Percentiles rank a stretch among this genome's conserved stretches.
Evolutionary conservation across 1,284 basidiomycete species (phyloP).

Genomic region (Kwoniella shivajii): DNA sequence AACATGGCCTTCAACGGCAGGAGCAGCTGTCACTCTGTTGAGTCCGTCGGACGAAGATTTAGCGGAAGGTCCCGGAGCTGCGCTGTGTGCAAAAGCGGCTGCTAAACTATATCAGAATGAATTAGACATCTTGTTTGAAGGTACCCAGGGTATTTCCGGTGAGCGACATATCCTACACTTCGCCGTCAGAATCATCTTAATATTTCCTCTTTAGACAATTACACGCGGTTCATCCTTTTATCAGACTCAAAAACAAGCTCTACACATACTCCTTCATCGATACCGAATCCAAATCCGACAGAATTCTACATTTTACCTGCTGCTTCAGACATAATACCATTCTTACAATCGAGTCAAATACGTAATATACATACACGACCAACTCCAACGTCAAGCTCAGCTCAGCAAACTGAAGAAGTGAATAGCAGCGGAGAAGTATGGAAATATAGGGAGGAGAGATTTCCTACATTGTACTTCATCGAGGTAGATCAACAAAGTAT

Average conservation of each 20-base stretch:
- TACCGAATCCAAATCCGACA: neutral
- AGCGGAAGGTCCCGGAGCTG: conserved; percentile 34
- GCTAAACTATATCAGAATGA: conserved; percentile 25
- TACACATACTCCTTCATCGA: neutral
- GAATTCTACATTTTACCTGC: conserved; percentile 2
- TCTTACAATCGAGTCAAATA: neutral
- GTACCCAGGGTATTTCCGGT: conserved; percentile 48
- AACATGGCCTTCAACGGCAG: conserved; percentile 45
- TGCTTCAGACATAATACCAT: neutral
- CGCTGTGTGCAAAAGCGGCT: conserved; percentile 48
- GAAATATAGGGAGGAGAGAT: neutral
- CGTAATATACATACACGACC: conserved; percentile 7
- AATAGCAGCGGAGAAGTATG: neutral
- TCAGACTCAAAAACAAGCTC: neutral
- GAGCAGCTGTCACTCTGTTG: conserved; percentile 43
- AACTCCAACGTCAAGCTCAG: neutral
- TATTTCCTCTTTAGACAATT: conserved; percentile 43
- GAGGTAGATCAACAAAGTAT: neutral
- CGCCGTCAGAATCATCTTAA: neutral
- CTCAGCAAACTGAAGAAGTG: neutral
- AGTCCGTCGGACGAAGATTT: conserved; percentile 11
- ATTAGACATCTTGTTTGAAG: conserved; percentile 42
- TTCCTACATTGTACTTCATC: neutral
- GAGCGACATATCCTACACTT: conserved; percentile 18
- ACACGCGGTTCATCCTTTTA: conserved; percentile 51